Conservation (phyloP, 2,329 filamentous ascomycete genomes). For the Microcera coccophila region DNA sequence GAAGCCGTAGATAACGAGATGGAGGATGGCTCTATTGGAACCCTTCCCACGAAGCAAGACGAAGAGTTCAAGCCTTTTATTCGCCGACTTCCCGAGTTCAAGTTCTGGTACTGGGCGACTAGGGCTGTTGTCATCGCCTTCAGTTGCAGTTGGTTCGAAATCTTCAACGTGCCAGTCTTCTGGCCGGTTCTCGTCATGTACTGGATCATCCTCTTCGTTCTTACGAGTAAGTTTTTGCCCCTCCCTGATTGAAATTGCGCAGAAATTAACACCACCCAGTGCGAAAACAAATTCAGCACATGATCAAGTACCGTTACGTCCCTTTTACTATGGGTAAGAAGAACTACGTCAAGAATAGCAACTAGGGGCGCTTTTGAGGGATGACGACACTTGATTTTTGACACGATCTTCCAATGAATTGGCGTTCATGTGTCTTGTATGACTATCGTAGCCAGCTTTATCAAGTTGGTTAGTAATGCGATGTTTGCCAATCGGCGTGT, state of each 20-base stretch:
- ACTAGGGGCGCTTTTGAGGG: slow-evolving; percentile 24
- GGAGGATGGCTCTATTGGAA: slow-evolving; percentile 81
- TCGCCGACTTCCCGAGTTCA: slow-evolving; percentile 93
- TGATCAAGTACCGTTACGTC: slow-evolving; percentile 99
- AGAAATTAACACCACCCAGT: slow-evolving; percentile 49
- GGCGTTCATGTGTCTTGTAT: slow-evolving; percentile 23
- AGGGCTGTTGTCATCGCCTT: slow-evolving; percentile 81
- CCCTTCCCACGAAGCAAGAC: slow-evolving; percentile 88
- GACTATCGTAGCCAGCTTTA: slow-evolving; percentile 23
- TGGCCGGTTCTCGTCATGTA: slow-evolving; percentile 98
- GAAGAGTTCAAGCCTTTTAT: slow-evolving; percentile 99
- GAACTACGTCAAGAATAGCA: slow-evolving; percentile 65
- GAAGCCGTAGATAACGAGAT: slow-evolving; percentile 89
- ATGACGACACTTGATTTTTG: slow-evolving; percentile 6
- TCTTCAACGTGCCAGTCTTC: slow-evolving; percentile 97
- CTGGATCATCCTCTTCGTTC: slow-evolving; percentile 92
- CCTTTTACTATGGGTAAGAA: slow-evolving; percentile 91
- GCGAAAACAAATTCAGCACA: slow-evolving; percentile 99
- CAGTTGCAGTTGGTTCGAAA: slow-evolving; percentile 82
- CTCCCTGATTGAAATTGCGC: not conserved
- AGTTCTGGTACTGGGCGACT: slow-evolving; percentile 98
- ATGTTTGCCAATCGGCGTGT: slow-evolving; percentile 20
- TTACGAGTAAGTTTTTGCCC: slow-evolving; percentile 73
- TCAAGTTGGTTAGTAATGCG: slow-evolving; percentile 24
- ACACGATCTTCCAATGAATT: slow-evolving; percentile 14